Base-by-base conservation (phyloP, 208 protist species). In the Leptomonas pyrrhocoris region DNA sequence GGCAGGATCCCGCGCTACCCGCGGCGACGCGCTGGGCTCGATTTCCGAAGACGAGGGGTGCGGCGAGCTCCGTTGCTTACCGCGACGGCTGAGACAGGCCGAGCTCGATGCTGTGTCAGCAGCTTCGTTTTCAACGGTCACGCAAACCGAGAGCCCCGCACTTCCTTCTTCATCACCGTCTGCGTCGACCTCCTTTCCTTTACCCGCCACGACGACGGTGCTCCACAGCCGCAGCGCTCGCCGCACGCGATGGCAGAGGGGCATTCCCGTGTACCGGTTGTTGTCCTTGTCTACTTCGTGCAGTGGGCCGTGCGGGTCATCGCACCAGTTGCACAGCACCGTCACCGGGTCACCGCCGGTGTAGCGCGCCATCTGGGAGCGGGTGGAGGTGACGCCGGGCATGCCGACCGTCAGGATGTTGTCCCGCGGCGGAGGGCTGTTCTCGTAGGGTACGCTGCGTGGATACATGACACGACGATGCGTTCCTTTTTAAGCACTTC, bases 331-430 rank as follows among this genome's bases (percentile, higher is more conserved):
- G 34, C 80, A 49, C 34, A 93, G 71, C 19, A 96, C 86, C 38
- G 77, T 79, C 6, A 96, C 76, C 27, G 85, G 84, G 53, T 93
- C 86, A 5, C 74, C 73, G 27, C 82, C 90, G 11, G 81, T 85
- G 79, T 96, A 96, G 27, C 88, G 85, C 0, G 88, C 56, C 21
- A 96, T 71, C 58, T 93, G 84, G 0, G 88, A 53, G 11, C 88
- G 80, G 19, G 78, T 74, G 13, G 88, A 81, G 2, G 85, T 92
- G 53, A 94, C 73, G 21, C 90, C 90, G 25, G 88, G 88, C 68
- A 88, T 89, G 13, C 75, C 79, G 18, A 96, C 88, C 18, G 90
- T 94, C 49, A 96, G 68, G 59, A 96, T 96, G 68, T 96, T 96
- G 27, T 73, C 72, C 12, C 90, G 78, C 38, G 28, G 72, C 27